Percentiles rank a stretch among this genome's conserved stretches.
Conservation (phyloP, 192 early-diverging fungal species). For the Coemansia brasiliensis region DNA sequence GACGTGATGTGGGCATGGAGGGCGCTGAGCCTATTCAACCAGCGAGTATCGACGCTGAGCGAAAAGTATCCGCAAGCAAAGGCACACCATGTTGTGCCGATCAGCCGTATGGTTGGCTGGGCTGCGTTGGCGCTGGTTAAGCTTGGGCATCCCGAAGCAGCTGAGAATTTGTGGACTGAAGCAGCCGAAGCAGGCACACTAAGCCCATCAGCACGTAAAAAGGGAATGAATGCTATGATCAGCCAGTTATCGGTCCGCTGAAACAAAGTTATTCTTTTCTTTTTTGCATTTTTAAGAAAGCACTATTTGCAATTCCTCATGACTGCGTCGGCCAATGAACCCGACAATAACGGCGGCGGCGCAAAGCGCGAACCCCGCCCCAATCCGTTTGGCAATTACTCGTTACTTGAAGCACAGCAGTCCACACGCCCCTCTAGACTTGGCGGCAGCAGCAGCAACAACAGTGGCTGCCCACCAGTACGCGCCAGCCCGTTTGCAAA, state of each 20-base stretch:
- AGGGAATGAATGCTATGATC: slow-evolving; percentile 23
- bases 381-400: slow-evolving; percentile 55
- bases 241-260: slow-evolving; percentile 2
- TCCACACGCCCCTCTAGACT: not conserved
- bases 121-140: slow-evolving; percentile 11
- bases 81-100: slow-evolving; percentile 11
- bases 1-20: slow-evolving; percentile 28
- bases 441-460: slow-evolving; percentile 2
- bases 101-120: slow-evolving; percentile 41
- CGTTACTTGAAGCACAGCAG: slow-evolving; percentile 47
- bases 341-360: not conserved
- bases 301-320: too few relatives aligned
- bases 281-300: slow-evolving; percentile 1
- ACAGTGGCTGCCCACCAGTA: not conserved
- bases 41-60: slow-evolving; percentile 7
- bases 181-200: slow-evolving; percentile 10
- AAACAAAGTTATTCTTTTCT: not conserved
- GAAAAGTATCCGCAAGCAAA: not conserved
- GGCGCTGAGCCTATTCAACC: slow-evolving; percentile 18
- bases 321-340: not conserved
- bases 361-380: slow-evolving; percentile 14
- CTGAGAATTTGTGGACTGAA: slow-evolving; percentile 22
- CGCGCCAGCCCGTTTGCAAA: slow-evolving; percentile 39
- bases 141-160: slow-evolving; percentile 4
- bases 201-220: not conserved